Conservation (phyloP, 768 basidiomycete genomes). For the Cyclocybe cylindracea region DNA sequence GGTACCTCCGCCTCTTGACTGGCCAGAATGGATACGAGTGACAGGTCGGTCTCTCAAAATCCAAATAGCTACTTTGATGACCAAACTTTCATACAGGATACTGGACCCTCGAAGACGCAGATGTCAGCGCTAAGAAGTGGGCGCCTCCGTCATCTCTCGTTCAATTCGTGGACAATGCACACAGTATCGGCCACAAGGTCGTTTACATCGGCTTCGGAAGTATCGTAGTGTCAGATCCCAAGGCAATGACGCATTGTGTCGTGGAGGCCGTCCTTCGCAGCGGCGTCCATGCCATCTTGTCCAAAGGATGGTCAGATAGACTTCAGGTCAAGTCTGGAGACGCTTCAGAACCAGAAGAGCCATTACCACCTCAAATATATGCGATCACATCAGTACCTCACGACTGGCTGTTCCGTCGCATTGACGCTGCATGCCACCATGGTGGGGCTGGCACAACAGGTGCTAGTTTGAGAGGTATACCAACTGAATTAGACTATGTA, state of each 20-base stretch:
- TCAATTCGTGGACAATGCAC: conserved; percentile 81
- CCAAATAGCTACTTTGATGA: neutral
- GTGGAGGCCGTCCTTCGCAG: conserved; percentile 86
- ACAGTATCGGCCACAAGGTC: conserved; percentile 76
- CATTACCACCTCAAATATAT: conserved; percentile 79
- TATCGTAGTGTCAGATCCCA: conserved; percentile 95
- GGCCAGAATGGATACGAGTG: conserved; percentile 98
- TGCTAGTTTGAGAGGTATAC: conserved; percentile 84
- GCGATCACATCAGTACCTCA: conserved; percentile 86
- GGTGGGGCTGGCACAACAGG: conserved; percentile 97
- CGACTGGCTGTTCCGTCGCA: conserved; percentile 92
- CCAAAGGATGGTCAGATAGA: conserved; percentile 98
- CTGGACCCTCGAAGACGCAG: conserved; percentile 95
- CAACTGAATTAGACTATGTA: neutral
- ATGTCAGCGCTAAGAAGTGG: conserved; percentile 90
- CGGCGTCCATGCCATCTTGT: conserved; percentile 89
- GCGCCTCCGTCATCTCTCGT: conserved; percentile 78
- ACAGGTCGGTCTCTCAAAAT: conserved; percentile 54
- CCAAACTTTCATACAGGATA: conserved; percentile 59
- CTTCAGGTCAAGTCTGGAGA: conserved; percentile 67
- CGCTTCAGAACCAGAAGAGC: conserved; percentile 62
- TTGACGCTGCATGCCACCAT: conserved; percentile 98
- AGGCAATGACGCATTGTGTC: conserved; percentile 87
- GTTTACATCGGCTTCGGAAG: conserved; percentile 98
- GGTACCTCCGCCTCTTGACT: conserved; percentile 93